phyloP scores from a whole-genome alignment of 1,284 basidiomycete genomes.

The Moesziomyces globuligerus region DNA sequence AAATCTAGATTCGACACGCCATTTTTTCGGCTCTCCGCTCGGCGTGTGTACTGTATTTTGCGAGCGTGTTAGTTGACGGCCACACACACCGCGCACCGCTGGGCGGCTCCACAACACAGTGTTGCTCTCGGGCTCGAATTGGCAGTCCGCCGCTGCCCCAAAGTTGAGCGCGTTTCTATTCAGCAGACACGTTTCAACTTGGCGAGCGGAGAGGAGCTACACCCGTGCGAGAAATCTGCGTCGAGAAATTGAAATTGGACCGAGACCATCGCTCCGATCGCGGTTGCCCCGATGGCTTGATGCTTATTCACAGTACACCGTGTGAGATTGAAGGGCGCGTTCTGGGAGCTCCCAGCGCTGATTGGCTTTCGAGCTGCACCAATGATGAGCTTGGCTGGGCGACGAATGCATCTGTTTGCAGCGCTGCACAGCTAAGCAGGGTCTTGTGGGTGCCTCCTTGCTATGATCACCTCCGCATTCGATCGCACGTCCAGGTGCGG shows the following conservation, averaged over 20 bases:
- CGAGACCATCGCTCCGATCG: not conserved
- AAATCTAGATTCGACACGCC: too few relatives aligned
- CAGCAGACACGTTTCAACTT: slow-evolving; percentile 15
- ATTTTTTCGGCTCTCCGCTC: too few relatives aligned
- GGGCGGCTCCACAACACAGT: slow-evolving; percentile 1
- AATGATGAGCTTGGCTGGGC: not conserved
- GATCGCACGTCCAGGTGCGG: not conserved
- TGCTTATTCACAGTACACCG: too few relatives aligned
- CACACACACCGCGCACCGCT: not conserved
- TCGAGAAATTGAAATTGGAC: not conserved
- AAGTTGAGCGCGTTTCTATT: slow-evolving; percentile 34
- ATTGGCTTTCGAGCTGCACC: not conserved
- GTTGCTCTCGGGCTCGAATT: not conserved
- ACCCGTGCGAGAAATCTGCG: slow-evolving; percentile 7
- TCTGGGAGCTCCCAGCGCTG: not conserved
- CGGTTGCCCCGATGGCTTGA: too few relatives aligned
- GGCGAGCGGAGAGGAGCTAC: not conserved
- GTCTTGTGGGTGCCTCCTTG: slow-evolving; percentile 19
- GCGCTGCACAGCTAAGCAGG: slow-evolving; percentile 28
- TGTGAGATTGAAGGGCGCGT: not conserved
- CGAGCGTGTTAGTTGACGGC: not conserved
- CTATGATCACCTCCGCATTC: slow-evolving; percentile 44
- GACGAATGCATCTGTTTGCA: slow-evolving; percentile 8
- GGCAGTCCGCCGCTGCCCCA: slow-evolving; percentile 32
- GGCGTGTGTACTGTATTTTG: not conserved